Conservation (phyloP, 2,329 filamentous ascomycete genomes). For the Alternaria sp. region DNA sequence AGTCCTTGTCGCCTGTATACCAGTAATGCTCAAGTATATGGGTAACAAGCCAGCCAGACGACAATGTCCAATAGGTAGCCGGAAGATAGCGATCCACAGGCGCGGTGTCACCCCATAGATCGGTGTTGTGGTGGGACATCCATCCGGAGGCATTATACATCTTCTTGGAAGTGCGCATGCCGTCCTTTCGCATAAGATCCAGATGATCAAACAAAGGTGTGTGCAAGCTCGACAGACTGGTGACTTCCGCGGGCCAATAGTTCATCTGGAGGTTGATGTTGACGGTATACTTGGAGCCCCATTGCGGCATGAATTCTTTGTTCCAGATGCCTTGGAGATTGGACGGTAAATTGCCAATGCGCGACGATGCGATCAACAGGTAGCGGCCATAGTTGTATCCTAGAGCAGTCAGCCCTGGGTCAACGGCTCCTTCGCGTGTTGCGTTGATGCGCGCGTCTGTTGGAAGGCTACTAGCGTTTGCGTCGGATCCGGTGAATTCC, state of each 20-base stretch:
- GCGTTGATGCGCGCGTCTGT: slow-evolving; percentile 6
- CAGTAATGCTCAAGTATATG: slow-evolving; percentile 31
- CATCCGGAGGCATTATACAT: slow-evolving; percentile 34
- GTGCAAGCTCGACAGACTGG: slow-evolving; percentile 46
- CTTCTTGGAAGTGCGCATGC: slow-evolving; percentile 6
- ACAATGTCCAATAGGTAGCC: slow-evolving; percentile 33
- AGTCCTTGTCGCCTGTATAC: slow-evolving; percentile 24
- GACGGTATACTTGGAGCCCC: slow-evolving; percentile 59
- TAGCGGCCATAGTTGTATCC: slow-evolving; percentile 52
- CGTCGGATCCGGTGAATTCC: background rate
- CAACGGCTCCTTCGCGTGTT: slow-evolving; percentile 3
- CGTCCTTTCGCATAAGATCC: slow-evolving; percentile 46
- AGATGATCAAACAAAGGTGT: slow-evolving; percentile 52
- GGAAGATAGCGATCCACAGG: slow-evolving; percentile 33
- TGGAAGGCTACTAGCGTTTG: background rate
- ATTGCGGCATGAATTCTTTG: slow-evolving; percentile 49
- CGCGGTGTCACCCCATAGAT: slow-evolving; percentile 34
- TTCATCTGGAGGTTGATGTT: slow-evolving; percentile 63
- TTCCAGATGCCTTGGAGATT: slow-evolving; percentile 58
- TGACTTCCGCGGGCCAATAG: slow-evolving; percentile 52
- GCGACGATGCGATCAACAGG: slow-evolving; percentile 47
- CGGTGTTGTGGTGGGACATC: slow-evolving; percentile 36
- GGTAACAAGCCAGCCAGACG: slow-evolving; percentile 35
- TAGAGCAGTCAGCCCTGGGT: slow-evolving; percentile 34
- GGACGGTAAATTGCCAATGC: slow-evolving; percentile 46